Percentiles rank a stretch among this genome's conserved stretches.
Evolutionary conservation across 2,329 filamentous ascomycete species (phyloP).

Genomic region (Periconia digitata): DNA sequence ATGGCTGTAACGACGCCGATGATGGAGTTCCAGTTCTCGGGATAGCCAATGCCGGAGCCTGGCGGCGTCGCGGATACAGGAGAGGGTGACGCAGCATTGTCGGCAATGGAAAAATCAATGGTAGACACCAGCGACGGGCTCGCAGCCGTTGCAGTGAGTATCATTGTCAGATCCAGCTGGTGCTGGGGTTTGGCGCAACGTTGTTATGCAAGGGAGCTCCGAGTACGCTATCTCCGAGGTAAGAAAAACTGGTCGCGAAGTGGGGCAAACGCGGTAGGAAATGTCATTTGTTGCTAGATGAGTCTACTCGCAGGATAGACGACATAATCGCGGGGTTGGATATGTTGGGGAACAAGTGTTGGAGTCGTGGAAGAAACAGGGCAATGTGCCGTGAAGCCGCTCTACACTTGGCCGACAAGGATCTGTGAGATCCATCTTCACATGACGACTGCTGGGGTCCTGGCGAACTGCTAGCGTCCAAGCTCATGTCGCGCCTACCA

Average conservation of each 20-base stretch:
- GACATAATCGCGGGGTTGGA: slow-evolving; percentile 15
- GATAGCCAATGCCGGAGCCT: slow-evolving; percentile 4
- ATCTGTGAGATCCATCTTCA: slow-evolving; percentile 15
- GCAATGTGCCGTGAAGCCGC: slow-evolving; percentile 9
- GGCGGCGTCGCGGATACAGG: slow-evolving; percentile 7
- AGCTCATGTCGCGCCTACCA: slow-evolving; percentile 9
- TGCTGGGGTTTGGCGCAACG: slow-evolving; percentile 4
- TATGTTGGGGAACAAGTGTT: background rate
- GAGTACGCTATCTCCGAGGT: background rate
- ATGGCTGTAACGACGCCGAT: slow-evolving; percentile 96
- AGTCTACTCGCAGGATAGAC: slow-evolving; percentile 5
- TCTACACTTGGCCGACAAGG: slow-evolving; percentile 8
- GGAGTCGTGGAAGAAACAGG: background rate
- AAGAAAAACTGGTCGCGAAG: slow-evolving; percentile 4
- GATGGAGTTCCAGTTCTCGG: slow-evolving; percentile 75
- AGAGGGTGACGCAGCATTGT: slow-evolving; percentile 9
- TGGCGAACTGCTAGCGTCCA: slow-evolving; percentile 4
- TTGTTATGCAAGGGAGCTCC: slow-evolving; percentile 10
- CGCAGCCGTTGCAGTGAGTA: slow-evolving; percentile 26
- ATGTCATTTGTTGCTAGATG: background rate
- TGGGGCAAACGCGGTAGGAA: background rate
- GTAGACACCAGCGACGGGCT: slow-evolving; percentile 16
- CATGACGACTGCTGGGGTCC: slow-evolving; percentile 15
- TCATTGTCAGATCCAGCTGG: slow-evolving; percentile 21
- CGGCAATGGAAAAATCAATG: background rate